Evolutionary conservation across 2,329 filamentous ascomycete species (phyloP).

Genomic region (Helotiales sp.): DNA sequence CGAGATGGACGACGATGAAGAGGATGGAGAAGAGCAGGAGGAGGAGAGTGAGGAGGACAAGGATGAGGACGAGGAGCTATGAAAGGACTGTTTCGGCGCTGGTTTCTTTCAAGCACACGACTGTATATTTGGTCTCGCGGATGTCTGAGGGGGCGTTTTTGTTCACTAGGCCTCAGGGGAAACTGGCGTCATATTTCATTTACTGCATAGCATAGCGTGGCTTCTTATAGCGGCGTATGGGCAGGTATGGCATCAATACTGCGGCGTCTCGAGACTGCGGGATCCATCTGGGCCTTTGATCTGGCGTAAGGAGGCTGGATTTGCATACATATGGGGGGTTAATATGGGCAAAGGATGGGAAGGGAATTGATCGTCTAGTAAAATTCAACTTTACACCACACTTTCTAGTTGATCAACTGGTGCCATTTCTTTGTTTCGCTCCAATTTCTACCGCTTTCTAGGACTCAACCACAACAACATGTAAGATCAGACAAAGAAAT

Average conservation of each 20-base stretch:
- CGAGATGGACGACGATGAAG: constrained; percentile 61
- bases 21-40: constrained; percentile 52
- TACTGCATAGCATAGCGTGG: constrained; percentile 38
- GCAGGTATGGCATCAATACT: constrained; percentile 19
- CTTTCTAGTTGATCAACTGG: neutral
- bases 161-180: neutral
- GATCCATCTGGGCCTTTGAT: constrained; percentile 12
- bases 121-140: neutral
- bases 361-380: neutral
- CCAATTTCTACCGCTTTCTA: neutral
- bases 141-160: constrained; percentile 2
- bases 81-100: neutral
- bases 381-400: constrained; percentile 7
- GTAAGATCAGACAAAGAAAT: neutral
- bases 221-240: constrained; percentile 32
- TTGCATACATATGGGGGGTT: constrained; percentile 9
- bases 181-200: constrained; percentile 24
- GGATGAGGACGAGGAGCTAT: constrained; percentile 18
- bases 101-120: constrained; percentile 1
- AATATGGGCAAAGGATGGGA: constrained; percentile 8
- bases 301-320: constrained; percentile 19
- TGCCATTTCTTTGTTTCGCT: neutral
- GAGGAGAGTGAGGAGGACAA: constrained; percentile 34
- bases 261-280: constrained; percentile 20
- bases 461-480: neutral